Conservation (phyloP, 805 yeast genomes). For the Yamadazyma takamatsuzukensis region DNA sequence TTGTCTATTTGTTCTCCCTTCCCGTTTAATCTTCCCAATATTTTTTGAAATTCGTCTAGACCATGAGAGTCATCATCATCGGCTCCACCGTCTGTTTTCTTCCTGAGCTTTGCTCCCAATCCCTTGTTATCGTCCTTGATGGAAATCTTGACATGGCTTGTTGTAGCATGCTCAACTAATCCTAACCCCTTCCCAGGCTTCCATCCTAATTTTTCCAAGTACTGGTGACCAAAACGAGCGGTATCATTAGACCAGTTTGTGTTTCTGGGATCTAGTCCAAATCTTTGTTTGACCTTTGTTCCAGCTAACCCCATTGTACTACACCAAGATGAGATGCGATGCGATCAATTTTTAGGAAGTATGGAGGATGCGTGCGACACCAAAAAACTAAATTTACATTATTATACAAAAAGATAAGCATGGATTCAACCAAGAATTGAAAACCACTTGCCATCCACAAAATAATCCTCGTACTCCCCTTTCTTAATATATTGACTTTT, state of each 20-base stretch:
- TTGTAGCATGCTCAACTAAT: slow-evolving; percentile 56
- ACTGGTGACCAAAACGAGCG: slow-evolving; percentile 81
- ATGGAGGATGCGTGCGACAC: neutral
- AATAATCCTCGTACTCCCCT: slow-evolving; percentile 36
- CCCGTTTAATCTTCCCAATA: slow-evolving; percentile 86
- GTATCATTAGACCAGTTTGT: slow-evolving; percentile 91
- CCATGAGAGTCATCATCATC: slow-evolving; percentile 86
- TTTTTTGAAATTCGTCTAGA: slow-evolving; percentile 86
- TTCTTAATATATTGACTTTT: slow-evolving; percentile 32
- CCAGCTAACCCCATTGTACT: slow-evolving; percentile 76
- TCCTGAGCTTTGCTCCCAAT: slow-evolving; percentile 76
- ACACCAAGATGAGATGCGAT: slow-evolving; percentile 11
- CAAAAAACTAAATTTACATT: neutral
- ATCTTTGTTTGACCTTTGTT: slow-evolving; percentile 71
- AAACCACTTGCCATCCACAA: slow-evolving; percentile 48
- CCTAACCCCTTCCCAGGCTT: slow-evolving; percentile 89
- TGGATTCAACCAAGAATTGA: slow-evolving; percentile 27
- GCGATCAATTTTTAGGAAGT: neutral
- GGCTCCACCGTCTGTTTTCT: slow-evolving; percentile 60
- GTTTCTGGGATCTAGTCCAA: slow-evolving; percentile 91
- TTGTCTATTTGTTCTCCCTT: slow-evolving; percentile 62
- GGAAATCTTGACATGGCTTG: slow-evolving; percentile 78
- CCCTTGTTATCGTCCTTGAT: slow-evolving; percentile 83
- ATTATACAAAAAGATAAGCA: slow-evolving; percentile 1
- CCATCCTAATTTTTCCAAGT: slow-evolving; percentile 85